These are phyloP conservation scores for Plantago coronopus DNA, from an alignment of 305 asterid species.

Conservation along the genomic window DNA sequence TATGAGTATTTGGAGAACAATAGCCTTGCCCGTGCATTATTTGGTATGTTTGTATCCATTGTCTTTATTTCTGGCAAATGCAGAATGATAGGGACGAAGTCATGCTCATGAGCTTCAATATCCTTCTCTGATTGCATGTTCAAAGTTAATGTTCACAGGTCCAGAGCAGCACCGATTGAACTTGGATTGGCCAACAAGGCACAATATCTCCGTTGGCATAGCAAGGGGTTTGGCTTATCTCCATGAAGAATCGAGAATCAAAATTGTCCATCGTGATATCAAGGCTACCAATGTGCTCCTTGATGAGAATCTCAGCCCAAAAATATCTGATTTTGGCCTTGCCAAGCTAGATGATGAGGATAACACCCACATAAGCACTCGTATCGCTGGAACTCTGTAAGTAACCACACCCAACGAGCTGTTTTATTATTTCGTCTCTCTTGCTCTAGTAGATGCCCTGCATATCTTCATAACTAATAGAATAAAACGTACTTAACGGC, in stretches of 20 bases:
- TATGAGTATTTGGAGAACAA: slow-evolving; percentile 68
- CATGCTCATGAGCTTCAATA: background rate
- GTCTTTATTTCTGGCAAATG: background rate
- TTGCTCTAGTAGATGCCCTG: too few species aligned
- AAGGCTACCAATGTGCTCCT: slow-evolving; percentile 63
- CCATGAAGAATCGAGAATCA: slow-evolving; percentile 68
- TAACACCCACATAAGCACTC: slow-evolving; percentile 66
- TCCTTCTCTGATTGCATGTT: background rate
- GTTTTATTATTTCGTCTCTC: background rate
- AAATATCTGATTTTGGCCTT: slow-evolving; percentile 68
- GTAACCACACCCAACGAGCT: slow-evolving; percentile 12
- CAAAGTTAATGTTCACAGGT: slow-evolving; percentile 33
- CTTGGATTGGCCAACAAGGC: slow-evolving; percentile 69
- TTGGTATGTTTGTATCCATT: slow-evolving; percentile 34
- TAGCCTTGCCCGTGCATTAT: slow-evolving; percentile 60
- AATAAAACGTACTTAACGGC: background rate
- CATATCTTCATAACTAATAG: background rate
- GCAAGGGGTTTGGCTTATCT: slow-evolving; percentile 77
- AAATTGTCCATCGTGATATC: slow-evolving; percentile 70
- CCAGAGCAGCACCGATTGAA: slow-evolving; percentile 49
- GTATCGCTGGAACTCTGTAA: slow-evolving; percentile 69
- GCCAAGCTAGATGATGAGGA: slow-evolving; percentile 73
- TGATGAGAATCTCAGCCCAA: slow-evolving; percentile 50
- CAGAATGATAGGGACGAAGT: background rate
- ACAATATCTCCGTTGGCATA: slow-evolving; percentile 52